phyloP scores from a whole-genome alignment of 805 yeast species.

The Myxozyma neglecta region DNA sequence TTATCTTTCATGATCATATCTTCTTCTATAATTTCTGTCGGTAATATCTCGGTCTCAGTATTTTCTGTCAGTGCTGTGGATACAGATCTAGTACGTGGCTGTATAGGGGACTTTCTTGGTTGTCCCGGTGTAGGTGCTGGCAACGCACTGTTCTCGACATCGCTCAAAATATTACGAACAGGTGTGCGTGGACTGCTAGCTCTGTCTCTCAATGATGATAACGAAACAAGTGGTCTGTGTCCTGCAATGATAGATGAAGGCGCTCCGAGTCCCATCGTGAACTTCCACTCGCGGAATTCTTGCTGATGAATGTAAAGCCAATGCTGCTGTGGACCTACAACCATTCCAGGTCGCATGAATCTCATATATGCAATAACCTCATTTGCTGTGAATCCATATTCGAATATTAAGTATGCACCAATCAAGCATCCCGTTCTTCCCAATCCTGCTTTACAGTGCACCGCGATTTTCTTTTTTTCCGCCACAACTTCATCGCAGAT shows the following conservation, averaged over 20 bases:
- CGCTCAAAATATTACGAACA: slow-evolving; percentile 69
- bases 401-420: slow-evolving; percentile 94
- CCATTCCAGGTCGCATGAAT: slow-evolving; percentile 98
- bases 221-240: slow-evolving; percentile 21
- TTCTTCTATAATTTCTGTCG: neutral
- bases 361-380: slow-evolving; percentile 97
- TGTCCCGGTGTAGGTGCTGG: slow-evolving; percentile 96
- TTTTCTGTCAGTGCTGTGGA: slow-evolving; percentile 7
- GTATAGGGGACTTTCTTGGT: slow-evolving; percentile 63
- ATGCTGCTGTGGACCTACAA: slow-evolving; percentile 99
- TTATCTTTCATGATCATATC: slow-evolving; percentile 2
- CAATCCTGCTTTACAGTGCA: slow-evolving; percentile 98
- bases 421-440: slow-evolving; percentile 98
- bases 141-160: slow-evolving; percentile 65
- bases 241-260: slow-evolving; percentile 38
- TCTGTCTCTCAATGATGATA: slow-evolving; percentile 3
- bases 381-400: slow-evolving; percentile 94
- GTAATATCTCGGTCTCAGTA: neutral
- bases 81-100: slow-evolving; percentile 4
- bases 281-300: slow-evolving; percentile 92
- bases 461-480: slow-evolving; percentile 78
- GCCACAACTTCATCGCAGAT: slow-evolving; percentile 88
- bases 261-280: slow-evolving; percentile 45
- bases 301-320: slow-evolving; percentile 96
- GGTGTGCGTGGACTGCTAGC: slow-evolving; percentile 56